These are phyloP conservation scores for Crithidia mellificae DNA, from an alignment of 208 protist genomes.

Conservation along the genomic window DNA sequence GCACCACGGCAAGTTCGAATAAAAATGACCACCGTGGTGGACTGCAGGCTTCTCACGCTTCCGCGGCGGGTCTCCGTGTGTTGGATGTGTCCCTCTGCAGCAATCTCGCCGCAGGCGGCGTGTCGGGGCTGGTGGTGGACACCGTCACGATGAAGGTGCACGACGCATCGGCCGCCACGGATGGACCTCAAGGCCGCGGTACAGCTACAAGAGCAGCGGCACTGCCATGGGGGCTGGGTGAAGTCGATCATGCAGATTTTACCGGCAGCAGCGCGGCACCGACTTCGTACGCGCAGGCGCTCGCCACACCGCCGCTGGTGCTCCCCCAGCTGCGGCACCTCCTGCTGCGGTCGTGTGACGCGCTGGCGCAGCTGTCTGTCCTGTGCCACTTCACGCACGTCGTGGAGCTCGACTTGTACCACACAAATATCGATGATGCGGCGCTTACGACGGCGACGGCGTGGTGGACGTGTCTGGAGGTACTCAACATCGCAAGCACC, in stretches of 20 bases:
- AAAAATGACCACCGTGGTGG: no score
- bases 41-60: not conserved
- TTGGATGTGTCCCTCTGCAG: slow-evolving; percentile 13
- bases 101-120: slow-evolving; percentile 3
- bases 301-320: not conserved
- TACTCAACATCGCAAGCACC: slow-evolving; percentile 42
- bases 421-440: slow-evolving; percentile 46
- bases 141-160: not conserved
- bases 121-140: slow-evolving; percentile 8
- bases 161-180: not conserved
- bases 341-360: slow-evolving; percentile 48
- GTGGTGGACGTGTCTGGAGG: slow-evolving; percentile 37
- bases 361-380: slow-evolving; percentile 30
- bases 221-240: no score
- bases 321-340: slow-evolving; percentile 32
- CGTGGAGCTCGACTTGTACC: slow-evolving; percentile 58
- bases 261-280: not conserved
- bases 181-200: not conserved
- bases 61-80: not conserved
- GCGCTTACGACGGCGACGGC: slow-evolving; percentile 32
- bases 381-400: slow-evolving; percentile 35
- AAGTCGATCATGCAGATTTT: no score
- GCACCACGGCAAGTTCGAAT: no score
- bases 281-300: not conserved
- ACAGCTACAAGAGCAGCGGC: no score